Evolutionary conservation across 78 protist species (phyloP), one percentile per base, ranked within the genome.

Genomic region (Acrasis kona): DNA sequence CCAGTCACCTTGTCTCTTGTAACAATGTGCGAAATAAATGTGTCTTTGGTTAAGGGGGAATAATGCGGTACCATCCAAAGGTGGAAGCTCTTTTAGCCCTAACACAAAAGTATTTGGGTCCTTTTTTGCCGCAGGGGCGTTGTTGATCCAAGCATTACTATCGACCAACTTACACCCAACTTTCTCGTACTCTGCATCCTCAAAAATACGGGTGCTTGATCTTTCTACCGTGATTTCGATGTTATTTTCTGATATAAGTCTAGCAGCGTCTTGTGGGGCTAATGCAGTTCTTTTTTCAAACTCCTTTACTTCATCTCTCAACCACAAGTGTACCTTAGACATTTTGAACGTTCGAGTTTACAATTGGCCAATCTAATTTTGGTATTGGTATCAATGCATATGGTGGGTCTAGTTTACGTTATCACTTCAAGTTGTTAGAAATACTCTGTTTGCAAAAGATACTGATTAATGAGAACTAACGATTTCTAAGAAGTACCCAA

Each of bases 1-100:
- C 93, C 93, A 89, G 64, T 88, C 93, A 10, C 29, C 78, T 79
- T 88, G 92, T 10, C 71, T 5, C 82, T 89, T 89, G 86, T 50
- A 89, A 65, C 88, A 82, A 83, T 89, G 93, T 57, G 76, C 91
- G 76, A 89, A 89, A 79, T 50, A 78, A 38, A 89, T 76, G 78
- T 89, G 93, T 6, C 32, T 67, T 72, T 88, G 92, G 30, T 27
- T 3, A 6, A 88, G 72, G 6, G 87, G 87, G 10, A 73, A 0
- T 5, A 10, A 30, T 29, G 75, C 81, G 35, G 61, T 74, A 42
- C 82, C 91, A 19, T 50, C 61, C 19, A 19, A 50, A 50, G 19
- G 61, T 50, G 92, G 92, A 41, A 88, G 81, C 69, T 88, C 92
- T 68, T 88, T 88, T 31, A 88, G 81, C 1, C 87, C 90, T 32